A percentile compares a stretch with the other conserved stretches of the same genome.
Conservation (phyloP, 1,139 yeast genomes). For the Kazachstania sp. region DNA sequence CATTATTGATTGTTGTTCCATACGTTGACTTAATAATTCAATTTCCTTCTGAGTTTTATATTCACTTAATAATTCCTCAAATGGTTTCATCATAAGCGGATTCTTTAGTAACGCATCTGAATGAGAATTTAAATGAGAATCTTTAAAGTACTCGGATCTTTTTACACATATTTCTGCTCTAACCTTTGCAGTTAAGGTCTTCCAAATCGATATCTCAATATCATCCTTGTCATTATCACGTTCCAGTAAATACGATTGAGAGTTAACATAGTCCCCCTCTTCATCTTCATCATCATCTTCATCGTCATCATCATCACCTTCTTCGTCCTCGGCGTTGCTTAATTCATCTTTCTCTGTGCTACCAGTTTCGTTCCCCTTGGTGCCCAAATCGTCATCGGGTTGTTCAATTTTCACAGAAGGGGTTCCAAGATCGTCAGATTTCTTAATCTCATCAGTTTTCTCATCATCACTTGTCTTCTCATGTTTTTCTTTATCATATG, state of each 20-base stretch:
- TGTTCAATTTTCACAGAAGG: neutral
- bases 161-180: constrained; percentile 67
- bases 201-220: constrained; percentile 73
- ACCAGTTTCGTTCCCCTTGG: neutral
- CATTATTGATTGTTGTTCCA: constrained; percentile 28
- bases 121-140: constrained; percentile 47
- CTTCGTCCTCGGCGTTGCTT: constrained; percentile 5
- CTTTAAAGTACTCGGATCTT: constrained; percentile 59
- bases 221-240: constrained; percentile 53
- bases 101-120: constrained; percentile 61
- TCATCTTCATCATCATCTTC: constrained; percentile 30
- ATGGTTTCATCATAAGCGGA: constrained; percentile 47
- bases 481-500: constrained; percentile 16
- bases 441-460: constrained; percentile 8
- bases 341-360: neutral
- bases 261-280: constrained; percentile 24
- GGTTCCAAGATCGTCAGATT: constrained; percentile 1
- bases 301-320: constrained; percentile 16
- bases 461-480: constrained; percentile 30
- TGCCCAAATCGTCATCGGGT: neutral
- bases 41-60: constrained; percentile 26
- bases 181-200: constrained; percentile 65
- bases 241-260: constrained; percentile 31
- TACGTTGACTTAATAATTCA: constrained; percentile 21
- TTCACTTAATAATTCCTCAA: constrained; percentile 25